phyloP scores from a whole-genome alignment of 306 rosid genomes.

The Phaseolus lunatus region DNA sequence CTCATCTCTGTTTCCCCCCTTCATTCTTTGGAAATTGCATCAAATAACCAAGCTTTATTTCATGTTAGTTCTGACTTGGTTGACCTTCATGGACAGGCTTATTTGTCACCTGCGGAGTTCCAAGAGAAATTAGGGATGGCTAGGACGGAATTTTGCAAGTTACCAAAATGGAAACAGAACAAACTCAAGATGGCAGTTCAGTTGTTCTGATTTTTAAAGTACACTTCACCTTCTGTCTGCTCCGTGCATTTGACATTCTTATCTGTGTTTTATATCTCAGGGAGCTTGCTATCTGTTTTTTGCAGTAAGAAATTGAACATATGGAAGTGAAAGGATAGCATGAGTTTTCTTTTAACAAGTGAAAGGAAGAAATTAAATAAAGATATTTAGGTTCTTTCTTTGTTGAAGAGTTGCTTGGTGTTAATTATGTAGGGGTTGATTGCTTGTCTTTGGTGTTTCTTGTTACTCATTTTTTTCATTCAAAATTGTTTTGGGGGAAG shows the following conservation, averaged over 20 bases:
- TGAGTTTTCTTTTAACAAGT: conserved; percentile 46
- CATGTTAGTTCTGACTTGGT: conserved; percentile 46
- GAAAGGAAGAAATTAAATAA: conserved; percentile 48
- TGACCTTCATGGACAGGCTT: conserved; percentile 67
- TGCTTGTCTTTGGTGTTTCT: conserved; percentile 52
- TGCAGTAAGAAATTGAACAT: conserved; percentile 60
- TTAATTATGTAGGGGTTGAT: conserved; percentile 64
- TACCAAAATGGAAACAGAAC: conserved; percentile 99
- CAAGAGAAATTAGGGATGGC: conserved; percentile 76
- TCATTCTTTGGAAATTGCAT: conserved; percentile 28
- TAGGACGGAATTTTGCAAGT: conserved; percentile 73
- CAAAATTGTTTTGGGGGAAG: conserved; percentile 54
- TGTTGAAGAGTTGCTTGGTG: conserved; percentile 60
- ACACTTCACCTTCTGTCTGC: conserved; percentile 49
- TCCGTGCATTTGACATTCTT: conserved; percentile 45
- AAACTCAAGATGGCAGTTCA: conserved; percentile 91
- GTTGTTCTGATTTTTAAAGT: conserved; percentile 65
- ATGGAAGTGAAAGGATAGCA: conserved; percentile 74
- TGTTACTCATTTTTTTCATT: conserved; percentile 46
- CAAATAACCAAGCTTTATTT: conserved; percentile 12
- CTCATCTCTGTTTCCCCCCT: background rate
- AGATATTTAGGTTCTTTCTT: conserved; percentile 54
- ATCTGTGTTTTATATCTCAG: background rate
- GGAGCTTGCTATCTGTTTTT: conserved; percentile 50
- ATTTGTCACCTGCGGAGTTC: conserved; percentile 86